Percentiles rank a stretch among this genome's conserved stretches.
Evolutionary conservation across 768 basidiomycete species (phyloP).

Genomic region (Boletus fagicola): DNA sequence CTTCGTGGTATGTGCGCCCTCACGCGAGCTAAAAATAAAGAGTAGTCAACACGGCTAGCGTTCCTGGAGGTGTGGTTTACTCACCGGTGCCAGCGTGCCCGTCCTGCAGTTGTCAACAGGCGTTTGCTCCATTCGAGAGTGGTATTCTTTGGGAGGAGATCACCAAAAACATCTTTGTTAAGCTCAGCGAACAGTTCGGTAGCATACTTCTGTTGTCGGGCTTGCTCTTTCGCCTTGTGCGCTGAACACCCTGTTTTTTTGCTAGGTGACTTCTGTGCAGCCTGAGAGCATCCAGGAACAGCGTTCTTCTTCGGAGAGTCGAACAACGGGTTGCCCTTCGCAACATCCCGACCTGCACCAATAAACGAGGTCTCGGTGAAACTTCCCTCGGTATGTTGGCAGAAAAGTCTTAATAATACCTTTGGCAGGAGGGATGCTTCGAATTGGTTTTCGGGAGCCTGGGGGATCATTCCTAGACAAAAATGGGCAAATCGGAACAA

Average conservation of each 20-base stretch:
- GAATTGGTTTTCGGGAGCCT: slow-evolving; percentile 46
- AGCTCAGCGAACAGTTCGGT: slow-evolving; percentile 57
- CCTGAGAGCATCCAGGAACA: neutral
- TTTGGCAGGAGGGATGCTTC: slow-evolving; percentile 8
- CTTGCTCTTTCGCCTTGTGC: slow-evolving; percentile 41
- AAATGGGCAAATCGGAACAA: slow-evolving; percentile 5
- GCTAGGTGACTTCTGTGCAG: slow-evolving; percentile 13
- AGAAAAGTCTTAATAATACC: neutral
- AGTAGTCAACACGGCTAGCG: neutral
- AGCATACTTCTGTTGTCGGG: slow-evolving; percentile 51
- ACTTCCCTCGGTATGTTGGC: neutral
- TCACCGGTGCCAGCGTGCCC: slow-evolving; percentile 64
- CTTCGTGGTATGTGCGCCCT: slow-evolving; percentile 56
- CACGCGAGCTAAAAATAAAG: slow-evolving; percentile 42
- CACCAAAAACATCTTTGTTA: slow-evolving; percentile 55
- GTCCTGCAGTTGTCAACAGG: slow-evolving; percentile 65
- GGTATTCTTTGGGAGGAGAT: slow-evolving; percentile 52
- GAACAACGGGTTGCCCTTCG: slow-evolving; percentile 4
- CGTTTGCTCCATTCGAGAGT: slow-evolving; percentile 66
- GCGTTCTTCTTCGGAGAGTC: slow-evolving; percentile 13
- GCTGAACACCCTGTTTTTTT: slow-evolving; percentile 30
- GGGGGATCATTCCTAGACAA: slow-evolving; percentile 46
- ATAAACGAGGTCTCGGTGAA: neutral
- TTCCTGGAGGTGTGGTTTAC: slow-evolving; percentile 1
- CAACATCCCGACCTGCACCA: slow-evolving; percentile 8